These are phyloP conservation scores for Talaromyces sp. DNA, from an alignment of 2,329 filamentous ascomycete genomes.

Conservation along the genomic window DNA sequence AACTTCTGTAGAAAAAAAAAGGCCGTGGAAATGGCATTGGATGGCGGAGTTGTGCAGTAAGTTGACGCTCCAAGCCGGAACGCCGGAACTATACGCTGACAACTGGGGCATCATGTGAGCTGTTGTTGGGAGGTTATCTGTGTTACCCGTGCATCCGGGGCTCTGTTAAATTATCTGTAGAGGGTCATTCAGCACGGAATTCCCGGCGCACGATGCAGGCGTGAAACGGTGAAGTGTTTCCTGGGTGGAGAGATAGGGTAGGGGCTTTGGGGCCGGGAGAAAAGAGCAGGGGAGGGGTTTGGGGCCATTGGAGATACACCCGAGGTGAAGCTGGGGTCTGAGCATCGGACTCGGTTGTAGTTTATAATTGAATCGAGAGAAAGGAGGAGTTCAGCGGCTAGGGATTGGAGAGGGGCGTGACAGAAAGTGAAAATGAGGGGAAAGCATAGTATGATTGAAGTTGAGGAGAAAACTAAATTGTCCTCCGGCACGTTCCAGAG, in stretches of 20 bases:
- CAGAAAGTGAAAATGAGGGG: not conserved
- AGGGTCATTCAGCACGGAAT: constrained; percentile 12
- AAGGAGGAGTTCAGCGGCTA: constrained; percentile 5
- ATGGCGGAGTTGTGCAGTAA: not conserved
- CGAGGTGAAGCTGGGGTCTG: constrained; percentile 8
- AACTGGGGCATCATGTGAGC: constrained; percentile 11
- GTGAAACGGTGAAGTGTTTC: constrained; percentile 3
- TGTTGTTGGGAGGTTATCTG: not conserved
- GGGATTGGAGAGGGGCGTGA: constrained; percentile 1
- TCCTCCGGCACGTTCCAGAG: constrained; percentile 9
- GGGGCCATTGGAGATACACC: constrained; percentile 1
- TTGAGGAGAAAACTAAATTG: not conserved
- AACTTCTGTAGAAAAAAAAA: not conserved
- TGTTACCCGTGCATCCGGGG: constrained; percentile 9
- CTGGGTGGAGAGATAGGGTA: not conserved
- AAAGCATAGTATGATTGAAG: not conserved
- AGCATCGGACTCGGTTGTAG: constrained; percentile 14
- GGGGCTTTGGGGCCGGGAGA: not conserved
- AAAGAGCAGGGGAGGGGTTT: not conserved
- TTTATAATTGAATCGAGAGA: constrained; percentile 6
- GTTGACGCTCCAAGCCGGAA: constrained; percentile 11
- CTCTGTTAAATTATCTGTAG: constrained; percentile 11
- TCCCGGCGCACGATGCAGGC: constrained; percentile 15
- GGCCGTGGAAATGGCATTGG: not conserved
- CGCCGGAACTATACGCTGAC: constrained; percentile 12